Evolutionary conservation across 2,329 filamentous ascomycete genomes (phyloP).

Genomic region (Gremmenia infestans): DNA sequence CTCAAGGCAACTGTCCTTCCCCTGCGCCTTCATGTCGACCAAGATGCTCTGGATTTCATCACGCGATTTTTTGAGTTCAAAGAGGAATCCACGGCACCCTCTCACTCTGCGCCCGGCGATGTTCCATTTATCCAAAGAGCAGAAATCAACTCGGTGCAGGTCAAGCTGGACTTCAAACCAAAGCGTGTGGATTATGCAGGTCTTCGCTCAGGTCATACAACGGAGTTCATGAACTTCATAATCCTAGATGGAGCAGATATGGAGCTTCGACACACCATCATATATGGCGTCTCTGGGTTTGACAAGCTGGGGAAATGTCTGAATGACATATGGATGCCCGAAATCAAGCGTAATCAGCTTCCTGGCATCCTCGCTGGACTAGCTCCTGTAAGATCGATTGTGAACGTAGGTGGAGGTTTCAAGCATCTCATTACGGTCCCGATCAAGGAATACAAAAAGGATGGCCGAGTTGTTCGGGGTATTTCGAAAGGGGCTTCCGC

Average conservation of each 20-base stretch:
- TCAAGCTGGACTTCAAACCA: slow-evolving; percentile 94
- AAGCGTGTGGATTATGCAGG: slow-evolving; percentile 96
- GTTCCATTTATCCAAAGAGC: slow-evolving; percentile 84
- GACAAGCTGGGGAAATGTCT: slow-evolving; percentile 84
- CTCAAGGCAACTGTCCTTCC: slow-evolving; percentile 75
- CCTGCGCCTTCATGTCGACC: slow-evolving; percentile 87
- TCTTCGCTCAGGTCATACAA: slow-evolving; percentile 86
- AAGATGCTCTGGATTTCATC: slow-evolving; percentile 95
- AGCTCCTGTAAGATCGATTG: slow-evolving; percentile 82
- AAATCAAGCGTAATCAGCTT: slow-evolving; percentile 84
- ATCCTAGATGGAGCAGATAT: slow-evolving; percentile 86
- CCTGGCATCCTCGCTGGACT: slow-evolving; percentile 84
- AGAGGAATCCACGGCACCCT: slow-evolving; percentile 56
- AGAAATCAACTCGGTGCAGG: slow-evolving; percentile 76
- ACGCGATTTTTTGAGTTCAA: slow-evolving; percentile 98
- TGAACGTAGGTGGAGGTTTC: slow-evolving; percentile 85
- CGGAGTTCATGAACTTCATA: slow-evolving; percentile 98
- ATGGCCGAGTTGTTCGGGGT: slow-evolving; percentile 85
- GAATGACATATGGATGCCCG: slow-evolving; percentile 95
- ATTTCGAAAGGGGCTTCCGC: slow-evolving; percentile 85
- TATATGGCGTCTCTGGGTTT: slow-evolving; percentile 88
- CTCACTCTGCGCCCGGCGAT: slow-evolving; percentile 59
- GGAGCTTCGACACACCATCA: slow-evolving; percentile 79
- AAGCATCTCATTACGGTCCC: slow-evolving; percentile 84
- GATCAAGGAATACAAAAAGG: slow-evolving; percentile 87